Evolutionary conservation across 164 flowering plant genomes (phyloP), one percentile per base, ranked within the genome.

Genomic region (Brasenia schreberi): DNA sequence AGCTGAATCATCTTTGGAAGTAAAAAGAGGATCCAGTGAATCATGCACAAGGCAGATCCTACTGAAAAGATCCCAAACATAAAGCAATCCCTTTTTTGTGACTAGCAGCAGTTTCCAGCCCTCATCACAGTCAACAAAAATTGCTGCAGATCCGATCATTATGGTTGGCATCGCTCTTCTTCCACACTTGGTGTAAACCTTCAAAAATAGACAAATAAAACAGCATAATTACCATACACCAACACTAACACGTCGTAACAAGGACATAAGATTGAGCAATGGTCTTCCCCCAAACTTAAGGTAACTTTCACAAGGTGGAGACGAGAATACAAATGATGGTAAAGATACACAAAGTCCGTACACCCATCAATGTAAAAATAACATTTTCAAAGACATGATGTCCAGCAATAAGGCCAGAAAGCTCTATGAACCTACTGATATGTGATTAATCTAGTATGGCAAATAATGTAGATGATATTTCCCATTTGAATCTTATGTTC

Each of bases 161-260:
- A 95, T 90, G 56, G 91, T 81, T 64, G 99, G 99, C 87, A 95
- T 82, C 43, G 97, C 85, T 42, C 99, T 92, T 75, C 99, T 86
- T 70, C 99, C 99, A 68, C 97, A 90, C 68, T 85, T 90, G 27
- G 97, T 90, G 77, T 95, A 95, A 65, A 95, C 83, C 99, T 95
- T 70, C 66, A n/a, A 7, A 60, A 17, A 6, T 18, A 60, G n/a
- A 9, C 16, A 60, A 60, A 60, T 45, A 45, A 45, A 45, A 45
- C 53, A 45, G 14, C 53, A 7, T 45, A 45, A 45, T 45, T 7
- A 45, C 11, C 7, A 45, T 45, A 45, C 7, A 45, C 53, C 3
- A 4, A 2, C 53, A 45, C 2, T 2, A 45, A 2, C 5, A 45
- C 2, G 1, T 2, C 5, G 53, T 45, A 45, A 45, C 53, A 45